Conservation (phyloP, 768 basidiomycete species). For the Lactarius vividus region DNA sequence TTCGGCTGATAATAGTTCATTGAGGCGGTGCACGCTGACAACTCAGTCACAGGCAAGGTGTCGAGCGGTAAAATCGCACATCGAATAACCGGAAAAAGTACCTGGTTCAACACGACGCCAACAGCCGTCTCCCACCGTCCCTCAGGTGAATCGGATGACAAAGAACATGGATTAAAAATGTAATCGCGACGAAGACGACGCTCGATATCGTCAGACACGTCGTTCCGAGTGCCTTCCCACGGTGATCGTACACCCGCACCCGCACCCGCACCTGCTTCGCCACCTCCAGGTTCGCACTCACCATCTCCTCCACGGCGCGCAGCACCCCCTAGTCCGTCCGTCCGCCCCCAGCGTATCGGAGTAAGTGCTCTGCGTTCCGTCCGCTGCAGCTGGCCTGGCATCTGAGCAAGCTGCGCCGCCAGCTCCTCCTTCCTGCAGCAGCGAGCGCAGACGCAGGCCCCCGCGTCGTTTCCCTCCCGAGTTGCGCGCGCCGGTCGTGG, state of each 20-base stretch:
- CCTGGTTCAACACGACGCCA: no score
- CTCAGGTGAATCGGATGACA: conserved; percentile 62
- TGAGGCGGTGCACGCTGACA: no score
- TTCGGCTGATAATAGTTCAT: no score
- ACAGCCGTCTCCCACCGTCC: no score
- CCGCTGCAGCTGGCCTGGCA: conserved; percentile 81
- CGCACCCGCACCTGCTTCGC: conserved; percentile 63
- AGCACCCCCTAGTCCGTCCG: conserved; percentile 70
- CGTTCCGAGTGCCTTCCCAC: conserved; percentile 48
- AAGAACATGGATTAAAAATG: conserved; percentile 70
- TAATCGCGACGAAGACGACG: conserved; percentile 54
- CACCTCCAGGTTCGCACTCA: conserved; percentile 66
- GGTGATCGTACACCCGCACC: conserved; percentile 34
- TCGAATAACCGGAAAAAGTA: no score
- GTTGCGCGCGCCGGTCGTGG: neutral
- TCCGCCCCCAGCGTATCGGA: conserved; percentile 69
- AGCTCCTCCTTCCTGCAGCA: no score
- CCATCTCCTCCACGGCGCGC: conserved; percentile 59
- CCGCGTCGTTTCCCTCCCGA: conserved; percentile 28
- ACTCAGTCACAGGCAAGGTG: no score
- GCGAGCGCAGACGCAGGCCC: no score
- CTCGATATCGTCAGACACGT: conserved; percentile 51
- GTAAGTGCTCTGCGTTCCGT: conserved; percentile 75
- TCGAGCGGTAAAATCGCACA: no score
- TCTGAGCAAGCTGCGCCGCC: conserved; percentile 32